Conservation (phyloP, 2,329 filamentous ascomycete genomes). For the Verticillium zaregamsianum region DNA sequence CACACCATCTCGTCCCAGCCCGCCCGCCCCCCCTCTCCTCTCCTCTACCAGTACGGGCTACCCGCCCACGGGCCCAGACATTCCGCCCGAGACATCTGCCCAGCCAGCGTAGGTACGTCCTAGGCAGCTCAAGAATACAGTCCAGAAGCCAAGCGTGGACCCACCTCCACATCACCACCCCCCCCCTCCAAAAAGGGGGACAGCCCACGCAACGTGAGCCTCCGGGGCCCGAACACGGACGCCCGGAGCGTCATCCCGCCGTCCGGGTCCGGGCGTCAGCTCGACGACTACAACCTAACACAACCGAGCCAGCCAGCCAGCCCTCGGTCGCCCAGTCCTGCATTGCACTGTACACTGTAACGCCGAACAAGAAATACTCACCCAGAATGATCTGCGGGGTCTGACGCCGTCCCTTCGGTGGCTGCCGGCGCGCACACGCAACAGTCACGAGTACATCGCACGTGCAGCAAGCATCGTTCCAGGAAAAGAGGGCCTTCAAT, state of each 20-base stretch:
- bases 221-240: not conserved
- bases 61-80: not conserved
- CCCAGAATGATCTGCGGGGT: not conserved
- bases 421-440: not conserved
- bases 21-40: not conserved
- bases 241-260: not conserved
- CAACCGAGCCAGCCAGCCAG: not conserved
- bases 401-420: not conserved
- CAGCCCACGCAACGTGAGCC: not conserved
- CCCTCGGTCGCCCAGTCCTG: not conserved
- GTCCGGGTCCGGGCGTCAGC: not conserved
- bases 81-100: not conserved
- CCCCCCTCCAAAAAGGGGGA: not conserved
- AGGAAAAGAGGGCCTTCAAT: not conserved
- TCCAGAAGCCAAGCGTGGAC: not conserved
- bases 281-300: not conserved
- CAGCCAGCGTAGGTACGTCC: too few species aligned
- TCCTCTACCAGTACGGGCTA: not conserved
- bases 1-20: not conserved
- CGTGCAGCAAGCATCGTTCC: not conserved
- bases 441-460: not conserved
- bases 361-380: not conserved
- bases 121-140: not conserved
- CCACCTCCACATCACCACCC: too few species aligned
- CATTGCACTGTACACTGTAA: not conserved